phyloP scores from a whole-genome alignment of 768 basidiomycete genomes.

The Baorangia bicolor region DNA sequence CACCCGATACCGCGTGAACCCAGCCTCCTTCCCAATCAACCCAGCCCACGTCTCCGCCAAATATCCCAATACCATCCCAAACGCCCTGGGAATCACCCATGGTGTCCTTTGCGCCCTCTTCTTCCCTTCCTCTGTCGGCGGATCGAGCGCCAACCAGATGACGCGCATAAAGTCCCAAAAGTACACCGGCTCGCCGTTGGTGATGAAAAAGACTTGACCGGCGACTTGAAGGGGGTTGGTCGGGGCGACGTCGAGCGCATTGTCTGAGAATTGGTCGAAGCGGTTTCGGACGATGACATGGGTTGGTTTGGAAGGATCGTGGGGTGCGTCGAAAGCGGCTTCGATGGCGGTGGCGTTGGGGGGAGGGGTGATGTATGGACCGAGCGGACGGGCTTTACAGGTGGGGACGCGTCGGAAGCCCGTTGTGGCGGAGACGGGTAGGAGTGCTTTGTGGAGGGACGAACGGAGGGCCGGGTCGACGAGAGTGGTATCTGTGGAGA shows the following conservation, averaged over 20 bases:
- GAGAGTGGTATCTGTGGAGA: constrained; percentile 35
- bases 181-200: constrained; percentile 92
- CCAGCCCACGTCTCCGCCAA: constrained; percentile 73
- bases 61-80: constrained; percentile 72
- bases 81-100: constrained; percentile 52
- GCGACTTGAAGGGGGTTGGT: constrained; percentile 73
- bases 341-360: constrained; percentile 56
- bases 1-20: constrained; percentile 85
- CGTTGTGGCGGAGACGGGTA: constrained; percentile 62
- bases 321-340: constrained; percentile 52
- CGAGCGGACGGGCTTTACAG: constrained; percentile 75
- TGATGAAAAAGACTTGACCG: constrained; percentile 94
- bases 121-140: constrained; percentile 42
- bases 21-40: constrained; percentile 74
- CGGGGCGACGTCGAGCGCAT: constrained; percentile 50
- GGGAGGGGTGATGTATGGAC: constrained; percentile 70
- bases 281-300: constrained; percentile 70
- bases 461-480: constrained; percentile 42
- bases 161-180: constrained; percentile 92
- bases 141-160: constrained; percentile 73
- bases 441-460: constrained; percentile 52
- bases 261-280: constrained; percentile 76
- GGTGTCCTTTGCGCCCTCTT: constrained; percentile 39
- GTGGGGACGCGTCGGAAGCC: constrained; percentile 73
- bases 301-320: constrained; percentile 34